Evolutionary conservation across 805 yeast species (phyloP).

Genomic region (Metschnikowia sp.): DNA sequence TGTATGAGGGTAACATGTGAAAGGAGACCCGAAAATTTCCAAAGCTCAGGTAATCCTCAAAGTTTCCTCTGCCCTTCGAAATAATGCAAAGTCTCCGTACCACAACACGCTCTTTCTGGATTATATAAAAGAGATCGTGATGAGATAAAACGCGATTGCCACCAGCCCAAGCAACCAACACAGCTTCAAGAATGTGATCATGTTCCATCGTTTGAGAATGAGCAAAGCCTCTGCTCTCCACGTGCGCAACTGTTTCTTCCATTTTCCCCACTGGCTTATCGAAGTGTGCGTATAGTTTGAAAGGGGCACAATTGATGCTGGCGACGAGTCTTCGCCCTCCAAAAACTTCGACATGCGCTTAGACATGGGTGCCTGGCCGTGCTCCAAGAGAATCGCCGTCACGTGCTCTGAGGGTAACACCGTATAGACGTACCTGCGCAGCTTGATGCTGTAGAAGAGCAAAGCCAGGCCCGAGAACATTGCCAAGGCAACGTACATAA

Average conservation of each 20-base stretch:
- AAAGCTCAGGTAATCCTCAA: no score
- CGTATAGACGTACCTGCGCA: conserved; percentile 26
- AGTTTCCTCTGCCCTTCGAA: no score
- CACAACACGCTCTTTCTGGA: not conserved
- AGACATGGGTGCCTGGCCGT: conserved; percentile 11
- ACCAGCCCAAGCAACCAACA: conserved; percentile 7
- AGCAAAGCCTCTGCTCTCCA: conserved; percentile 5
- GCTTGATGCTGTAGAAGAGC: conserved; percentile 29
- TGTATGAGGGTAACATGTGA: no score
- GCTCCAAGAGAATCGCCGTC: conserved; percentile 11
- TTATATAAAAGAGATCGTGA: conserved; percentile 2
- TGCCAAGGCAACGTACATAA: conserved; percentile 36
- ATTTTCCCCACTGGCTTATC: not conserved
- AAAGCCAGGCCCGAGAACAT: conserved; percentile 27
- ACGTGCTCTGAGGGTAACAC: conserved; percentile 23
- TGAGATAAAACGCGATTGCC: conserved; percentile 4
- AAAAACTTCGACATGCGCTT: conserved; percentile 30
- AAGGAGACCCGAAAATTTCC: no score
- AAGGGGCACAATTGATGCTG: conserved; percentile 5
- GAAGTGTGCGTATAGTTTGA: conserved; percentile 8
- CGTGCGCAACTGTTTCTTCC: not conserved
- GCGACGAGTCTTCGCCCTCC: conserved; percentile 26
- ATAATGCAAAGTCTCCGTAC: no score
- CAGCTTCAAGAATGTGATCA: conserved; percentile 8
- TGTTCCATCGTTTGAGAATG: conserved; percentile 6